Evolutionary conservation across 441 rosid genomes (phyloP).

Genomic region (Pelargonium fulgidum): DNA sequence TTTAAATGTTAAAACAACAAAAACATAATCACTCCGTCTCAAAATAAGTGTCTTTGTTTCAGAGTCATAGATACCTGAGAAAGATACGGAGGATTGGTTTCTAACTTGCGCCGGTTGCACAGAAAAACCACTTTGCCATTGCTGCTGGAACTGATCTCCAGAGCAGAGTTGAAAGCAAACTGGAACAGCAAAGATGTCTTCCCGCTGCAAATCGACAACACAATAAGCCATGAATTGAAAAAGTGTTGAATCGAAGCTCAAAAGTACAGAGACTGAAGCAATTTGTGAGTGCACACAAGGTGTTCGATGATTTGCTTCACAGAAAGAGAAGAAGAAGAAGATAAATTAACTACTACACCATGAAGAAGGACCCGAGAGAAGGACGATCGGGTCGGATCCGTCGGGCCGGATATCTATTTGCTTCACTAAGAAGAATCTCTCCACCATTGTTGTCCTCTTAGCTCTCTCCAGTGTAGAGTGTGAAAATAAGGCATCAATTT

Average conservation of each 20-base stretch:
- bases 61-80: slow-evolving; percentile 38
- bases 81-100: slow-evolving; percentile 65
- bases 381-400: slow-evolving; percentile 31
- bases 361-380: slow-evolving; percentile 71
- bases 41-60: neutral
- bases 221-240: slow-evolving; percentile 2
- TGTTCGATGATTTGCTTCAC: neutral
- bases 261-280: neutral
- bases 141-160: slow-evolving; percentile 12
- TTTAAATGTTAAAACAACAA: too few species aligned
- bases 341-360: slow-evolving; percentile 29
- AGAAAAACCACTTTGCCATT: slow-evolving; percentile 53
- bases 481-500: too few species aligned
- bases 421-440: slow-evolving; percentile 43
- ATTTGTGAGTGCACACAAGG: neutral
- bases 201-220: slow-evolving; percentile 42
- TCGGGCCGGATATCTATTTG: slow-evolving; percentile 20
- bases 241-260: neutral
- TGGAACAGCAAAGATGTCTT: slow-evolving; percentile 86
- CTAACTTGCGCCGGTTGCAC: slow-evolving; percentile 55
- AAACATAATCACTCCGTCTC: too few species aligned
- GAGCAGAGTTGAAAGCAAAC: slow-evolving; percentile 53
- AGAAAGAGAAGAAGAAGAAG: neutral
- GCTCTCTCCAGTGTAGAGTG: neutral
- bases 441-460: slow-evolving; percentile 33